Conservation (phyloP, 306 rosid species). For the Alnus glutinosa region DNA sequence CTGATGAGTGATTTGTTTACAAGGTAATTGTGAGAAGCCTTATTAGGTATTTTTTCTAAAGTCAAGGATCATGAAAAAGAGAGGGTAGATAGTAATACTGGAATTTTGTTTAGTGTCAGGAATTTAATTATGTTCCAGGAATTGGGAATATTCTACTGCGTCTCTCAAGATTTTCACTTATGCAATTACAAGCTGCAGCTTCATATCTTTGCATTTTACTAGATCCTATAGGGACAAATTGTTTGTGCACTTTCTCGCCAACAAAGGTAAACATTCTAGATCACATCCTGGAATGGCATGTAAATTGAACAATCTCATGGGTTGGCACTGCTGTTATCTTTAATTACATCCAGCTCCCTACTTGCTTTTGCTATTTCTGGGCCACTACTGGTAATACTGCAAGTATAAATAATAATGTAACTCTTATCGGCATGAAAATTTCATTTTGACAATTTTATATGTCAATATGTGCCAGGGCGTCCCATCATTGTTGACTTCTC, state of each 20-base stretch:
- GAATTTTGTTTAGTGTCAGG: not conserved
- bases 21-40: not conserved
- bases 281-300: not conserved
- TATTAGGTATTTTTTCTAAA: not conserved
- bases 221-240: not conserved
- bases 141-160: not conserved
- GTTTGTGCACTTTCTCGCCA: not conserved
- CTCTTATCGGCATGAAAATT: constrained; percentile 6
- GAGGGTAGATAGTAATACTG: not conserved
- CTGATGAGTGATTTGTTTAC: not conserved
- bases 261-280: not conserved
- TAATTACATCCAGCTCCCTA: not conserved
- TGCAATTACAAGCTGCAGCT: not conserved
- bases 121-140: not conserved
- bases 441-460: constrained; percentile 25
- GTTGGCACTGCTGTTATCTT: not conserved
- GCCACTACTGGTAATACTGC: not conserved
- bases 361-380: not conserved
- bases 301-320: not conserved
- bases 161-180: not conserved
- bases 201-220: not conserved
- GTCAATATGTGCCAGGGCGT: constrained; percentile 51
- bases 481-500: constrained; percentile 97
- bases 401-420: not conserved
- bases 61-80: not conserved